A percentile compares a stretch with the other conserved stretches of the same genome.
Conservation (phyloP, 176 grass and related monocot genomes). For the Zoysia pacifica region DNA sequence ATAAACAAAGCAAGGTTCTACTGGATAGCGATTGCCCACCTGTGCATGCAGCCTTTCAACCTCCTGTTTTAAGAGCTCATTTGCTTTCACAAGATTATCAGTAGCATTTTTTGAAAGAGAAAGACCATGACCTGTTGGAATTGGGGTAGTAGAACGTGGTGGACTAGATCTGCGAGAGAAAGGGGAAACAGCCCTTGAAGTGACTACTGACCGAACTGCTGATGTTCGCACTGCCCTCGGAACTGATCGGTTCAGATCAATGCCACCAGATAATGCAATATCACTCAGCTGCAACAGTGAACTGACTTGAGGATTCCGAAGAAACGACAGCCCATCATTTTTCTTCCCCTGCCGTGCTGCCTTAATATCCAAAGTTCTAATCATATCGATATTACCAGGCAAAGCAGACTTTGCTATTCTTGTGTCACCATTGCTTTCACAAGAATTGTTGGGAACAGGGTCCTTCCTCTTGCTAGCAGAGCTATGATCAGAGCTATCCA, state of each 20-base stretch:
- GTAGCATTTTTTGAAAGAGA: constrained; percentile 75
- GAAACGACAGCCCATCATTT: constrained; percentile 59
- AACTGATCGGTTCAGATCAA: constrained; percentile 55
- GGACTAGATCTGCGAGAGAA: constrained; percentile 87
- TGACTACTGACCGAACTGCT: constrained; percentile 56
- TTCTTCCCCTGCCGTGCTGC: constrained; percentile 56
- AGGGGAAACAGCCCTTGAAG: constrained; percentile 87
- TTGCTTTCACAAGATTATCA: constrained; percentile 79
- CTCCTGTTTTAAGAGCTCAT: constrained; percentile 87
- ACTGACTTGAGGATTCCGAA: constrained; percentile 63
- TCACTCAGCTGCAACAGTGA: constrained; percentile 78
- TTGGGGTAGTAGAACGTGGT: constrained; percentile 80
- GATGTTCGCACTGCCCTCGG: constrained; percentile 58
- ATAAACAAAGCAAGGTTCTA: constrained; percentile 22
- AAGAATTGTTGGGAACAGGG: constrained; percentile 33
- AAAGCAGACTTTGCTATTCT: constrained; percentile 44
- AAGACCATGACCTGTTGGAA: constrained; percentile 75
- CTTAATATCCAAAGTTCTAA: constrained; percentile 70
- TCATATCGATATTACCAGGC: constrained; percentile 81
- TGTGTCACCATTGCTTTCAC: constrained; percentile 60
- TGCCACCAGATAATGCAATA: constrained; percentile 61
- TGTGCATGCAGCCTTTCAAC: constrained; percentile 74
- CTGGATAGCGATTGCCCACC: constrained; percentile 44
- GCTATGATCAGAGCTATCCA: constrained; percentile 60
- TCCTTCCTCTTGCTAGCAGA: constrained; percentile 63